Evolutionary conservation across 2,329 filamentous ascomycete species (phyloP), one percentile per base, ranked within the genome.

Genomic region (Rhynchosporium graminicola): DNA sequence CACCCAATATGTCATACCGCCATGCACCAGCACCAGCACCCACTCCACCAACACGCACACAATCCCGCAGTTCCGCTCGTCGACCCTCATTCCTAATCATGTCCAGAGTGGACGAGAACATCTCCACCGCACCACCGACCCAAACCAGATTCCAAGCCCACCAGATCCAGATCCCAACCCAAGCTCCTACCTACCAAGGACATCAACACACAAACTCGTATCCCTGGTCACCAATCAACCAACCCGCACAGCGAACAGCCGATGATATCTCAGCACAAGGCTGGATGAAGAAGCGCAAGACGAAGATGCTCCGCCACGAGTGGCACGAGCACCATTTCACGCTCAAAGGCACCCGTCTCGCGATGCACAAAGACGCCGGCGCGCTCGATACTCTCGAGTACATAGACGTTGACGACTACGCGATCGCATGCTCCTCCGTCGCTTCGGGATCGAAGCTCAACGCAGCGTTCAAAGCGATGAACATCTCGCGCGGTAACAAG

Each of bases 311-410:
- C 64, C 90, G 92, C 48, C 91, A 96, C 76, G 93, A 97, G 78
- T 97, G 93, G 93, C 87, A 92, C 72, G 91, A 96, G 74, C 89
- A 92, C 69, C 95, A 94, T 79, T 96, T 95, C 75, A 92, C 91
- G 31, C 87, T 97, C 66, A 87, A 87, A 71, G 89, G 89, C 63
- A 91, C 87, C 31, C 84, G 85, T 33, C 82, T 91, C 43, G 87
- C 89, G 60, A 89, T 94, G 84, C 90, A 93, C 80, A 87, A 88
- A 72, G 84, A 89, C 66, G 77, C 76, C 68, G 81, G 81, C 67
- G 72, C 72, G 6, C 67, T 72, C 42, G 73, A 76, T 20, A 86
- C 89, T 29, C 82, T 91, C 63, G 88, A 93, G 78, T 90, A 88
- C 74, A 88, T 96, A 71, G 90, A 96, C 76, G 90, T 96, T 68